These are phyloP conservation scores for Lentinula novae-zelandiae DNA, from an alignment of 1,284 basidiomycete genomes.

Conservation along the genomic window DNA sequence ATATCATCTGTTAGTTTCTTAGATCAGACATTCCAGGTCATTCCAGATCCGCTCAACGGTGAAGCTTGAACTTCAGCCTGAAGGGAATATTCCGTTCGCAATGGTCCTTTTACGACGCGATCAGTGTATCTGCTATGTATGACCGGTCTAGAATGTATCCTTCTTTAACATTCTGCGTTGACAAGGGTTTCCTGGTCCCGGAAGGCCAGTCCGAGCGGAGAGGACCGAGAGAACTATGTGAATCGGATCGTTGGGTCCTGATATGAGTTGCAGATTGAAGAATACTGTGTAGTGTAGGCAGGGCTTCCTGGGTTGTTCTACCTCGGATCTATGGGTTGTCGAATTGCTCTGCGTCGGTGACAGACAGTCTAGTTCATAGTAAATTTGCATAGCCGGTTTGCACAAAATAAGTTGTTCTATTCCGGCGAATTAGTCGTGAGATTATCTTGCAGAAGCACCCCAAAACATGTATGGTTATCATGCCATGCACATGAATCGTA, in stretches of 20 bases:
- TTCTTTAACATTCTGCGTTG: background rate
- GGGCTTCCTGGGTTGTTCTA: background rate
- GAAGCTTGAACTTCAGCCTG: no score
- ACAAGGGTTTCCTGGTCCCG: background rate
- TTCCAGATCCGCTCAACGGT: no score
- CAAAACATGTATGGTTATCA: constrained; percentile 2
- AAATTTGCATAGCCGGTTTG: background rate
- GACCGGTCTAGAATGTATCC: background rate
- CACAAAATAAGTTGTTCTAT: no score
- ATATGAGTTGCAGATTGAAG: no score
- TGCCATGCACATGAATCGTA: background rate
- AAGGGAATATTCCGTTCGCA: no score
- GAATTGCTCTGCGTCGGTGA: background rate
- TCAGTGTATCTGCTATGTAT: background rate
- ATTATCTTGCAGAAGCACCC: background rate
- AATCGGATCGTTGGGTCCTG: background rate
- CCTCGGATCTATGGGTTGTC: background rate
- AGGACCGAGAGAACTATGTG: background rate
- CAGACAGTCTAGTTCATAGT: background rate
- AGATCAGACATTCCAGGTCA: no score
- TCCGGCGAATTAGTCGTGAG: no score
- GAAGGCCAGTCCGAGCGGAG: background rate
- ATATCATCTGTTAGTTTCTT: no score
- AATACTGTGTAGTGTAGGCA: background rate
- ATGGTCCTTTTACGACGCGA: background rate